Evolutionary conservation across 139 green algal genomes (phyloP).

Genomic region (Picocystis salinarum): DNA sequence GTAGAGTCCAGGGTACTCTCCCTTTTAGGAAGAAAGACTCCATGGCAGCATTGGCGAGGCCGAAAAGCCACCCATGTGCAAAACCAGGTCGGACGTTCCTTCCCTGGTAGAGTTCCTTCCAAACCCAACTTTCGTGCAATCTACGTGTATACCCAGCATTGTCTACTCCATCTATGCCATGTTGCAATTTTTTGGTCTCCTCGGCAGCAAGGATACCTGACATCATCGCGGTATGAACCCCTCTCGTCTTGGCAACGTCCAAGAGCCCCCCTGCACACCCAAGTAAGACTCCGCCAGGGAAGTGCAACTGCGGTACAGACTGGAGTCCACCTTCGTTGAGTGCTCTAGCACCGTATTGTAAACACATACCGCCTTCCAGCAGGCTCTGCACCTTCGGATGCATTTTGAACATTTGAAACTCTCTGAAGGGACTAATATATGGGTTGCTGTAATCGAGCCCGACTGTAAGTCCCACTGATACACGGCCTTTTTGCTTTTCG

Average conservation of each 20-base stretch:
- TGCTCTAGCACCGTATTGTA: conserved; percentile 73
- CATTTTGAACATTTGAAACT: conserved; percentile 71
- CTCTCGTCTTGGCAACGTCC: conserved; percentile 87
- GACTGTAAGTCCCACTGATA: conserved; percentile 66
- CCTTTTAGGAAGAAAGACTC: conserved; percentile 50
- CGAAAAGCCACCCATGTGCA: conserved; percentile 12
- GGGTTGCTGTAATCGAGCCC: no score
- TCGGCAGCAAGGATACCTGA: conserved; percentile 71
- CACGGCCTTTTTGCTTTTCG: conserved; percentile 26
- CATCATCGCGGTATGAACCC: conserved; percentile 78
- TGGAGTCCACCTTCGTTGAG: conserved; percentile 84
- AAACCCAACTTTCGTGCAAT: conserved; percentile 9
- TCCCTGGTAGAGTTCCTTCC: conserved; percentile 14
- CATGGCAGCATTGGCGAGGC: conserved; percentile 50
- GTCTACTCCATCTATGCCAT: no score
- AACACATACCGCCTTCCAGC: conserved; percentile 60
- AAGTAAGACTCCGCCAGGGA: conserved; percentile 76
- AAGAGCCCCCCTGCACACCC: conserved; percentile 82
- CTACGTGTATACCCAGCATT: conserved; percentile 25
- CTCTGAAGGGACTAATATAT: conserved; percentile 48
- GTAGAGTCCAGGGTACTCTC: conserved; percentile 66
- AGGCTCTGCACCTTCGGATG: conserved; percentile 51
- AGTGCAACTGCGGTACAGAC: conserved; percentile 59
- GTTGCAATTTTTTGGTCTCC: no score
- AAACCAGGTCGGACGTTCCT: conserved; percentile 68